Evolutionary conservation across 257 asterid species (phyloP).

Genomic region (Solanum clarkiae): DNA sequence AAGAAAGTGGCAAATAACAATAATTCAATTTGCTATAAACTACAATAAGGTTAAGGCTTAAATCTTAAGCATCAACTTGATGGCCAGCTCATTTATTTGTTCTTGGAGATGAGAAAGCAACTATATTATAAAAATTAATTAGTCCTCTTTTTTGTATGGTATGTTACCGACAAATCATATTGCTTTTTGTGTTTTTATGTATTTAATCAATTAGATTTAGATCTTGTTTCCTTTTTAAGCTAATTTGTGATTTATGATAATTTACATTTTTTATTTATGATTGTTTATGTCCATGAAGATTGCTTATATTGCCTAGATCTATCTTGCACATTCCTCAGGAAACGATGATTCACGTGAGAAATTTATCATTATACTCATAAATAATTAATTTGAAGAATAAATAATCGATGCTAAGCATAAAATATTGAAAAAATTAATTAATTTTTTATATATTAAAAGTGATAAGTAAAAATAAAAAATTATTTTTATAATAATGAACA

Average conservation of each 20-base stretch:
- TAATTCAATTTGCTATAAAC: neutral
- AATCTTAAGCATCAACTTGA: neutral
- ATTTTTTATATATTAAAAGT: too few relatives aligned
- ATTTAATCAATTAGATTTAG: neutral
- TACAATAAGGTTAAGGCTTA: neutral
- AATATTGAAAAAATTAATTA: too few relatives aligned
- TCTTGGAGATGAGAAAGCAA: neutral
- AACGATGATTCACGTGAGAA: too few relatives aligned
- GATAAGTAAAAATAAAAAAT: too few relatives aligned
- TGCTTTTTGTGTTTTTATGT: neutral
- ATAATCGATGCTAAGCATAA: too few relatives aligned
- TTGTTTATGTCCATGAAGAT: neutral
- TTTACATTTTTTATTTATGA: neutral
- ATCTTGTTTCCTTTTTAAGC: neutral
- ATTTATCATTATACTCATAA: too few relatives aligned
- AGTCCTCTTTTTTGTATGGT: neutral
- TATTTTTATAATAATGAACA: too few relatives aligned
- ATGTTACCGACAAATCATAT: neutral
- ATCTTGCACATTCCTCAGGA: too few relatives aligned
- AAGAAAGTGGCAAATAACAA: neutral
- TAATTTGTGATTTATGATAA: neutral
- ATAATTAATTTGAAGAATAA: too few relatives aligned
- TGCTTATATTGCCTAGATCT: neutral
- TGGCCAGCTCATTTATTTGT: neutral
- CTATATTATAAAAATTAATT: neutral